Percentiles rank a stretch among this genome's conserved stretches.
These are phyloP conservation scores for Pseudocercospora macadamiae DNA, from an alignment of 2,329 filamentous ascomycete genomes.

Conservation along the genomic window DNA sequence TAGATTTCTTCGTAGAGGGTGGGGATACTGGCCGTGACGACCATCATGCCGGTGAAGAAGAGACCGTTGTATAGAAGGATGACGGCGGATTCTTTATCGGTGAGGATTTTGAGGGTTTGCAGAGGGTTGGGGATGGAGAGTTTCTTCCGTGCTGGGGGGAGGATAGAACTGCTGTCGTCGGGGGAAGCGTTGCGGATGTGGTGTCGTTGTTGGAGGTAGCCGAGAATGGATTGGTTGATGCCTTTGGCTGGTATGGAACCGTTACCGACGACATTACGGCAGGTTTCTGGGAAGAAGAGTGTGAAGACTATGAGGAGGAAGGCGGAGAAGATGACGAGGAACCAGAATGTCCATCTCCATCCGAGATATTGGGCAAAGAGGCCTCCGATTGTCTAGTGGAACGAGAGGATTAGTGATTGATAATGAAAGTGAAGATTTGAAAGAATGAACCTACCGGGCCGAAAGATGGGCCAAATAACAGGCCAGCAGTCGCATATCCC, in stretches of 20 bases:
- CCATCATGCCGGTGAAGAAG: constrained; percentile 53
- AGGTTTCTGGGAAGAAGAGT: constrained; percentile 43
- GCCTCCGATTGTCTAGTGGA: constrained; percentile 34
- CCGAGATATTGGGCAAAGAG: constrained; percentile 40
- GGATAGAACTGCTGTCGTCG: constrained; percentile 9
- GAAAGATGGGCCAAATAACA: constrained; percentile 25
- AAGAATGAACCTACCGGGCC: constrained; percentile 13
- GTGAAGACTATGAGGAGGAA: constrained; percentile 35
- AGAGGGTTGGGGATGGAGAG: constrained; percentile 46
- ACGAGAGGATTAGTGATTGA: not conserved
- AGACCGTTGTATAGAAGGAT: constrained; percentile 35
- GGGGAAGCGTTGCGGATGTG: constrained; percentile 15
- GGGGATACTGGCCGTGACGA: constrained; percentile 50
- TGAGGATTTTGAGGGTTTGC: constrained; percentile 41
- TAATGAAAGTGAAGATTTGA: too few relatives aligned
- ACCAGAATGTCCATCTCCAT: constrained; percentile 48
- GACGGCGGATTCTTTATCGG: constrained; percentile 27
- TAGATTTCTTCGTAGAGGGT: constrained; percentile 43
- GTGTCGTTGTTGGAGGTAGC: constrained; percentile 27
- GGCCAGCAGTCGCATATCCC: constrained; percentile 38
- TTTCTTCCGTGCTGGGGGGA: constrained; percentile 3
- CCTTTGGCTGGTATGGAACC: constrained; percentile 33
- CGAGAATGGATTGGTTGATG: constrained; percentile 35
- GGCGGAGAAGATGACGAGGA: constrained; percentile 45
- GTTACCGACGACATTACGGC: constrained; percentile 47